These are phyloP conservation scores for Leccinum arenicola DNA, from an alignment of 768 basidiomycete genomes.

Conservation along the genomic window DNA sequence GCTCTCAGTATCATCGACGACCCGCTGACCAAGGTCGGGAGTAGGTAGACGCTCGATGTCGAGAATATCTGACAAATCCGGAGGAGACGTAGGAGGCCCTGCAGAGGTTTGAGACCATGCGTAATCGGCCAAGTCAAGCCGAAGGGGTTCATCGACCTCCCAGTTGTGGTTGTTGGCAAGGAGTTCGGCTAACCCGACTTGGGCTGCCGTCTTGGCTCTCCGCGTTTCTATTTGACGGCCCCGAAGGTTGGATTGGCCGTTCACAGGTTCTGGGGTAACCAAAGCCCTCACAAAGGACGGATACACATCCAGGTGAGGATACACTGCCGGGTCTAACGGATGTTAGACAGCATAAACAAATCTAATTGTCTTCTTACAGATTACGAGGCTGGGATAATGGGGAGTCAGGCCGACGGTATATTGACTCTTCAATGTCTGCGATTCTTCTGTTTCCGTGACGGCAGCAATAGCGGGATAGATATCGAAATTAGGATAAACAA, in stretches of 20 bases:
- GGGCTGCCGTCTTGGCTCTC: slow-evolving; percentile 19
- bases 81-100: slow-evolving; percentile 53
- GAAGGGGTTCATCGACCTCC: slow-evolving; percentile 34
- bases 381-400: slow-evolving; percentile 35
- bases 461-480: slow-evolving; percentile 33
- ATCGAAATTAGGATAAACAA: slow-evolving; percentile 40
- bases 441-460: background rate
- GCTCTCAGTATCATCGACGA: slow-evolving; percentile 53
- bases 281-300: slow-evolving; percentile 4
- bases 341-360: slow-evolving; percentile 4
- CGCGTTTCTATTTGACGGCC: slow-evolving; percentile 14
- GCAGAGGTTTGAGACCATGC: slow-evolving; percentile 67
- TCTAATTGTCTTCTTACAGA: slow-evolving; percentile 29
- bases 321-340: slow-evolving; percentile 19
- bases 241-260: slow-evolving; percentile 5
- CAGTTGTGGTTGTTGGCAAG: slow-evolving; percentile 17
- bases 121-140: slow-evolving; percentile 62
- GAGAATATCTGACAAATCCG: slow-evolving; percentile 35
- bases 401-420: slow-evolving; percentile 7
- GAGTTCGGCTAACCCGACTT: slow-evolving; percentile 20
- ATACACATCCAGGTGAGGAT: slow-evolving; percentile 24
- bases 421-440: background rate
- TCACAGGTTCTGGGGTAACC: background rate
- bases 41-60: slow-evolving; percentile 44
- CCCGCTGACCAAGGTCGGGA: slow-evolving; percentile 57